These are phyloP conservation scores for Coffea canephora DNA, from an alignment of 257 asterid species.

Conservation along the genomic window DNA sequence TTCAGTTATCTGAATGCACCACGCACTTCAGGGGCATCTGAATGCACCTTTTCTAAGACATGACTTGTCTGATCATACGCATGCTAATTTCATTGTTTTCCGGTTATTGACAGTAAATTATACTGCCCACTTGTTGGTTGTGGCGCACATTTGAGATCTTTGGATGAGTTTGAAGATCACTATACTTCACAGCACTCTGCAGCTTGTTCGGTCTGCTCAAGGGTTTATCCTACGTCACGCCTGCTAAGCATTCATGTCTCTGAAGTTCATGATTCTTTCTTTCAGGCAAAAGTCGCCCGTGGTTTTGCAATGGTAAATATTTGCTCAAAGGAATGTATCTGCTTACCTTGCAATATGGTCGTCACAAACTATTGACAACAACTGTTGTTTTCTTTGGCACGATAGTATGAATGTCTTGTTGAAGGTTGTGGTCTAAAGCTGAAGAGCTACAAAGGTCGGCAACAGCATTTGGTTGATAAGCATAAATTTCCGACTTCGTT, in stretches of 20 bases:
- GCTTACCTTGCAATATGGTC: background rate
- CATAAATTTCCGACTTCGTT: conserved; percentile 80
- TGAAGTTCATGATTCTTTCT: conserved; percentile 92
- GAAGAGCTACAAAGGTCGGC: conserved; percentile 86
- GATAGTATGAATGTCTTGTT: conserved; percentile 90
- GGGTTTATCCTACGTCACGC: conserved; percentile 87
- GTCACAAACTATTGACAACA: background rate
- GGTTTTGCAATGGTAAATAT: conserved; percentile 76
- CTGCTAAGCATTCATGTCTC: conserved; percentile 91
- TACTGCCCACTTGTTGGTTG: conserved; percentile 89
- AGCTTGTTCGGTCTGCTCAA: conserved; percentile 89
- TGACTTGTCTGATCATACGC: background rate
- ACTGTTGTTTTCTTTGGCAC: background rate
- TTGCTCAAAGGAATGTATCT: background rate
- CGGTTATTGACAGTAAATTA: conserved; percentile 37
- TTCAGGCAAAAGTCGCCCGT: conserved; percentile 90
- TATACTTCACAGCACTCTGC: conserved; percentile 82
- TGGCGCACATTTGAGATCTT: conserved; percentile 56
- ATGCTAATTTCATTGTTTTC: background rate
- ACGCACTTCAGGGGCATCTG: too few species aligned
- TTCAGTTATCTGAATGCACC: background rate
- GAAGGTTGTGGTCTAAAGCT: conserved; percentile 85
- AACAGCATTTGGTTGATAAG: conserved; percentile 85
- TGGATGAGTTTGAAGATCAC: conserved; percentile 90
- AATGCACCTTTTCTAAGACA: too few species aligned